These are phyloP conservation scores for Exophiala alcalophila DNA, from an alignment of 2,329 filamentous ascomycete species.

Conservation along the genomic window DNA sequence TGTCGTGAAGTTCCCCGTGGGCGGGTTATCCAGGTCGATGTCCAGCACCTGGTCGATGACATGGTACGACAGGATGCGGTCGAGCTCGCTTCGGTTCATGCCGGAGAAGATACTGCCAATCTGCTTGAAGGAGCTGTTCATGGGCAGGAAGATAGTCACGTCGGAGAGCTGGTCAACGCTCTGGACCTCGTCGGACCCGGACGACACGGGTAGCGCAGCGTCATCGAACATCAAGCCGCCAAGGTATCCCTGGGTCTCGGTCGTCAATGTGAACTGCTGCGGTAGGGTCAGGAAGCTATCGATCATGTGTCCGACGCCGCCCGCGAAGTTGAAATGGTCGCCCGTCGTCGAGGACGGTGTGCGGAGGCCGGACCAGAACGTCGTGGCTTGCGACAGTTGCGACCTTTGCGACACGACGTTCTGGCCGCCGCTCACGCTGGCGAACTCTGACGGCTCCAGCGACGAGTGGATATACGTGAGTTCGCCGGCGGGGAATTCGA, in stretches of 20 bases:
- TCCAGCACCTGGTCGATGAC: conserved; percentile 10
- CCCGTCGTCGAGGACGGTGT: conserved; percentile 4
- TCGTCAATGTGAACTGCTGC: conserved; percentile 4
- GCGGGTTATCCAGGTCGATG: conserved; percentile 4
- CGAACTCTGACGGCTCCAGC: conserved; percentile 50
- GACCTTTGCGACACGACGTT: conserved; percentile 39
- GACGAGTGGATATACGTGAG: conserved; percentile 47
- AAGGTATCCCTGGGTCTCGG: conserved; percentile 1
- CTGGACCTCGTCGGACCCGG: neutral
- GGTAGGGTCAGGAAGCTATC: conserved; percentile 16
- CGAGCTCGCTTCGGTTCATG: conserved; percentile 8
- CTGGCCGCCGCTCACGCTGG: conserved; percentile 60
- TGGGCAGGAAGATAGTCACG: conserved; percentile 20
- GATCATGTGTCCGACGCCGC: conserved; percentile 14
- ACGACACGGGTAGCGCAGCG: neutral
- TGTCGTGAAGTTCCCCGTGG: conserved; percentile 4
- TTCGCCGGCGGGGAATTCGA: conserved; percentile 19
- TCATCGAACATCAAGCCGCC: conserved; percentile 10
- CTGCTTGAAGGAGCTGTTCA: conserved; percentile 15
- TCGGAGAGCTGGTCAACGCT: conserved; percentile 16
- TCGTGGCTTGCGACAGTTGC: conserved; percentile 1
- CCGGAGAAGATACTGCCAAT: conserved; percentile 14
- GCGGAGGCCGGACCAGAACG: conserved; percentile 11
- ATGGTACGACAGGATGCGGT: conserved; percentile 16
- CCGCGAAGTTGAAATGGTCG: conserved; percentile 3